Conservation (phyloP, 306 rosid genomes). For the Acacia confusa region DNA sequence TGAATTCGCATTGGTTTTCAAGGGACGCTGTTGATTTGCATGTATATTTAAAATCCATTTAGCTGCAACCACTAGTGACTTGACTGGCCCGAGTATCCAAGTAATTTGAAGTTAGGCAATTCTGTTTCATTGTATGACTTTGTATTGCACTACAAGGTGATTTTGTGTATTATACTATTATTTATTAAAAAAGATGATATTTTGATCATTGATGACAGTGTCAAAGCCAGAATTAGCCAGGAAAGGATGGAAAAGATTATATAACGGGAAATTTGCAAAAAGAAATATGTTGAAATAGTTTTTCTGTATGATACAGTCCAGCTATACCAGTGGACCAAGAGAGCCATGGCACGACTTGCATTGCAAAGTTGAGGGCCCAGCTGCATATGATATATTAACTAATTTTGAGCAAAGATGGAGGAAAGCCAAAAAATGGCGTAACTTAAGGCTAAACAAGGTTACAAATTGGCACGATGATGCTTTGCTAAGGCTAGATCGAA, state of each 20-base stretch:
- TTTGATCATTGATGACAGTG: background rate
- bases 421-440: slow-evolving; percentile 70
- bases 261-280: background rate
- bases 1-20: background rate
- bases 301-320: slow-evolving; percentile 37
- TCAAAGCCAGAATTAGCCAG: background rate
- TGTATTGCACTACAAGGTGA: background rate
- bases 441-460: slow-evolving; percentile 62
- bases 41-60: background rate
- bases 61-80: background rate
- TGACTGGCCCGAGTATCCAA: background rate
- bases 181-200: background rate
- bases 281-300: slow-evolving; percentile 19
- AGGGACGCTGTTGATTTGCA: background rate
- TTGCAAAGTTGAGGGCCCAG: slow-evolving; percentile 83
- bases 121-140: background rate
- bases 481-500: slow-evolving; percentile 59
- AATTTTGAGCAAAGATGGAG: slow-evolving; percentile 77
- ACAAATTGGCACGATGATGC: slow-evolving; percentile 67
- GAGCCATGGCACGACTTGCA: slow-evolving; percentile 66
- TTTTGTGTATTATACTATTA: background rate
- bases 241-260: background rate
- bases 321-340: slow-evolving; percentile 49
- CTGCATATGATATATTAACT: slow-evolving; percentile 73
- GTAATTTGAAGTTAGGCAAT: background rate